Conservation (phyloP, 2,329 filamentous ascomycete species). For the Phialophora verrucosa region DNA sequence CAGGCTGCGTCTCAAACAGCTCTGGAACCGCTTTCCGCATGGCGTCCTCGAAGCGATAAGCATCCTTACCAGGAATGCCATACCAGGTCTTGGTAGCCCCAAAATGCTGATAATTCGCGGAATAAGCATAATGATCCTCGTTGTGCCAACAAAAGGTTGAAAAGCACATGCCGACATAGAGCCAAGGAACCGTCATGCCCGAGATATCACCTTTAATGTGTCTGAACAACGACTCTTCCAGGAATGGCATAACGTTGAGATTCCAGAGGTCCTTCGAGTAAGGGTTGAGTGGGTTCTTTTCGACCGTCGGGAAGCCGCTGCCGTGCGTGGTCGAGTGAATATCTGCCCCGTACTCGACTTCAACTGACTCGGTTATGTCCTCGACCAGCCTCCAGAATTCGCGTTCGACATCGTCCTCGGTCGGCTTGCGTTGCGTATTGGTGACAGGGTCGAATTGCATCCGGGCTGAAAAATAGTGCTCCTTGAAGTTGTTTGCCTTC, state of each 20-base stretch:
- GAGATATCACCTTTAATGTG: conserved; percentile 99
- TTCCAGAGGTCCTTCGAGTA: conserved; percentile 96
- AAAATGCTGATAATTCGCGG: conserved; percentile 97
- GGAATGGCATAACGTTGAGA: conserved; percentile 86
- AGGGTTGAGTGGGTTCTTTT: conserved; percentile 83
- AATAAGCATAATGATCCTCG: conserved; percentile 97
- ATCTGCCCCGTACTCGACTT: conserved; percentile 97
- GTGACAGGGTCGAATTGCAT: conserved; percentile 85
- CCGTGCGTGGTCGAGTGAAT: conserved; percentile 98
- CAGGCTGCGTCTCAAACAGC: conserved; percentile 94
- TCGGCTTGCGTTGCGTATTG: conserved; percentile 79
- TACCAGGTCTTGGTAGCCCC: conserved; percentile 99
- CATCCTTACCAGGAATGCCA: conserved; percentile 90
- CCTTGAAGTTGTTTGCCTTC: conserved; percentile 93
- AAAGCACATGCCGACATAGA: conserved; percentile 99
- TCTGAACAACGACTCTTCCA: conserved; percentile 89
- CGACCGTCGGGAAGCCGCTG: conserved; percentile 93
- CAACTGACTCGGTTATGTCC: conserved; percentile 91
- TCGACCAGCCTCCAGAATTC: conserved; percentile 97
- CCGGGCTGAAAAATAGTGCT: conserved; percentile 88
- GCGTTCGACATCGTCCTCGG: conserved; percentile 92
- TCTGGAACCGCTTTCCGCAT: conserved; percentile 96
- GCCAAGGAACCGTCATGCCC: conserved; percentile 98
- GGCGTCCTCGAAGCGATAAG: conserved; percentile 90
- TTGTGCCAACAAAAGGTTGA: conserved; percentile 99